Conservation (phyloP, 1,284 basidiomycete genomes). For the Austroboletus novae-zelandiae region DNA sequence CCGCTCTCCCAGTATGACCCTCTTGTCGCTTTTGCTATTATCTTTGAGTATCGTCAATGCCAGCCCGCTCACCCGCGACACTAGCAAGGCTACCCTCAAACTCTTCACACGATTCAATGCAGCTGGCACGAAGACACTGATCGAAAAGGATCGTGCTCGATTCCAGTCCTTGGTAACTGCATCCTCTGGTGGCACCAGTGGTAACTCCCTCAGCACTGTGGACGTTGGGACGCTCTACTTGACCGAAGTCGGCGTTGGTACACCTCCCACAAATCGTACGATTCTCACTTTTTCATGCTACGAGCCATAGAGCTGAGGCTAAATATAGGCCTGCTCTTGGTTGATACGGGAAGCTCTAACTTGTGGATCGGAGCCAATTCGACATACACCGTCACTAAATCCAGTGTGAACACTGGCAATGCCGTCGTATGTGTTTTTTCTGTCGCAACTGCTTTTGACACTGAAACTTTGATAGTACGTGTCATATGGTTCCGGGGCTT, state of each 20-base stretch:
- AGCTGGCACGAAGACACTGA: slow-evolving; percentile 13
- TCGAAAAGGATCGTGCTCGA: slow-evolving; percentile 23
- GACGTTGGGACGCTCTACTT: slow-evolving; percentile 7
- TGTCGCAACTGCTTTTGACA: neutral
- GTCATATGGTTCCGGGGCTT: slow-evolving; percentile 51
- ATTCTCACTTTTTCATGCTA: slow-evolving; percentile 2
- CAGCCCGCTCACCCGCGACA: slow-evolving; percentile 5
- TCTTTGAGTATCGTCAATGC: slow-evolving; percentile 1
- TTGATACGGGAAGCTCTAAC: slow-evolving; percentile 37
- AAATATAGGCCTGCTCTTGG: slow-evolving; percentile 21
- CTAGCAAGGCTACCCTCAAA: slow-evolving; percentile 11
- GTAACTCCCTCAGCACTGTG: neutral
- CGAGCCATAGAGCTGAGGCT: neutral
- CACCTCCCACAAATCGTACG: slow-evolving; percentile 43
- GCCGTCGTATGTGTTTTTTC: slow-evolving; percentile 30
- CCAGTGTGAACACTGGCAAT: slow-evolving; percentile 43
- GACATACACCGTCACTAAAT: slow-evolving; percentile 39
- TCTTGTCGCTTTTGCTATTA: slow-evolving; percentile 4
- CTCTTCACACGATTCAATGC: slow-evolving; percentile 11
- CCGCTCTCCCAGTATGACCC: neutral
- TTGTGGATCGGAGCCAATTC: slow-evolving; percentile 39
- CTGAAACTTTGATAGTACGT: slow-evolving; percentile 28
- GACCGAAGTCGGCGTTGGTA: slow-evolving; percentile 41
- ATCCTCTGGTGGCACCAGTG: slow-evolving; percentile 2
- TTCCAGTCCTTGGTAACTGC: slow-evolving; percentile 3